phyloP scores from a whole-genome alignment of 176 grass and related monocot species.

The Carex littledalei region DNA sequence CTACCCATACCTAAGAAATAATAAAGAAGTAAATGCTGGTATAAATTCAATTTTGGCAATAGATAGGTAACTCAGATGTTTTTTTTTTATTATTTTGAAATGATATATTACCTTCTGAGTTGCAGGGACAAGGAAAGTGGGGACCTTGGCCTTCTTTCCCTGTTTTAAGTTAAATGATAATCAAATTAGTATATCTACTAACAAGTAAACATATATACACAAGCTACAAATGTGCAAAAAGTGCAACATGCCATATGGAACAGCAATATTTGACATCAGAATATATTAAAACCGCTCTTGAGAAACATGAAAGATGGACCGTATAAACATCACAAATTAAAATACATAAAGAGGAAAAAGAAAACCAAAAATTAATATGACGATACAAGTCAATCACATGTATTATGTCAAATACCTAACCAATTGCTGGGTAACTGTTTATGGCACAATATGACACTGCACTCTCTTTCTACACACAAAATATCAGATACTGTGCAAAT shows the following conservation, averaged over 20 bases:
- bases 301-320: not conserved
- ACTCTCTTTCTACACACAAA: not conserved
- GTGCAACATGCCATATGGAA: not conserved
- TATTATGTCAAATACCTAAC: not conserved
- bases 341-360: not conserved
- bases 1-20: conserved; percentile 80
- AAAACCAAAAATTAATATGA: not conserved
- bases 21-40: not conserved
- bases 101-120: conserved; percentile 71
- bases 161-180: conserved; percentile 30
- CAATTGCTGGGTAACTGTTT: not conserved
- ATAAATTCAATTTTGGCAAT: conserved; percentile 3
- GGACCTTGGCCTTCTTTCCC: conserved; percentile 88
- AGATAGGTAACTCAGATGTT: not conserved
- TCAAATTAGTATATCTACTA: not conserved
- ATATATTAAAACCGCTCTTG: conserved; percentile 7
- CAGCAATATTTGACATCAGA: not conserved
- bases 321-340: not conserved
- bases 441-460: not conserved
- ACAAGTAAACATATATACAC: conserved; percentile 3
- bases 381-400: not conserved
- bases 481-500: not conserved
- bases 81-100: not conserved
- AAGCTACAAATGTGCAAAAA: not conserved
- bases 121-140: conserved; percentile 93